Percentiles rank a stretch among this genome's conserved stretches.
phyloP scores from a whole-genome alignment of 176 grass and related monocot species.

The Ananas comosus region DNA sequence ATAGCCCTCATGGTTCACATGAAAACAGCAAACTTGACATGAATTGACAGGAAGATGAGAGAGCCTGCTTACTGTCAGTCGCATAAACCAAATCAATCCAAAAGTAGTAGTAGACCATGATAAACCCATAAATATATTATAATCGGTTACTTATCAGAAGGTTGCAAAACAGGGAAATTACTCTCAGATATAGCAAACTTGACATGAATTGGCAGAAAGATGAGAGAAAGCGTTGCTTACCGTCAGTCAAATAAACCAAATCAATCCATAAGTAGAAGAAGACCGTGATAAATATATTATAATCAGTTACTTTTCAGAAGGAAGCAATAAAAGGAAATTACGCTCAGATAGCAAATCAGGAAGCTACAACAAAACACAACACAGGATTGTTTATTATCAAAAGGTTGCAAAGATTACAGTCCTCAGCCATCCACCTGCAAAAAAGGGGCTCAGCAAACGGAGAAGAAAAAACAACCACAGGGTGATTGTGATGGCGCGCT shows the following conservation, averaged over 20 bases:
- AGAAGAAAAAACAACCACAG: constrained; percentile 65
- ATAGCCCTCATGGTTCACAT: too few species aligned
- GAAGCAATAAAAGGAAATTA: background rate
- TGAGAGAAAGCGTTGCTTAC: too few species aligned
- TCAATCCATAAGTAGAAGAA: background rate
- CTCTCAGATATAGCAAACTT: background rate
- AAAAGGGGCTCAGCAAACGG: constrained; percentile 37
- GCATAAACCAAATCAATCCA: background rate
- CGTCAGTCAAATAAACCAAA: background rate
- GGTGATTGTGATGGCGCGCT: constrained; percentile 54
- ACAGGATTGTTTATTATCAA: constrained; percentile 37
- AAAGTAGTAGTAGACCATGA: background rate
- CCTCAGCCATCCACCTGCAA: constrained; percentile 47
- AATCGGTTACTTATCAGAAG: background rate
- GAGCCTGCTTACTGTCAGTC: too few species aligned
- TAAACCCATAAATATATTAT: too few species aligned
- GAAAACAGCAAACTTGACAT: too few species aligned
- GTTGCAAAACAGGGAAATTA: background rate
- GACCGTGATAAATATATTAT: too few species aligned
- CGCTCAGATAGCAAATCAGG: background rate
- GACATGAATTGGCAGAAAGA: too few species aligned
- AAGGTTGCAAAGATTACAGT: constrained; percentile 69
- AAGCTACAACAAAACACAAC: background rate
- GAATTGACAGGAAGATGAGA: too few species aligned
- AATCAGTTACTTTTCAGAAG: background rate